Evolutionary conservation across 495 filamentous ascomycete genomes (phyloP), one percentile per base, ranked within the genome.

Genomic region (Thermothielavioides terrestris): DNA sequence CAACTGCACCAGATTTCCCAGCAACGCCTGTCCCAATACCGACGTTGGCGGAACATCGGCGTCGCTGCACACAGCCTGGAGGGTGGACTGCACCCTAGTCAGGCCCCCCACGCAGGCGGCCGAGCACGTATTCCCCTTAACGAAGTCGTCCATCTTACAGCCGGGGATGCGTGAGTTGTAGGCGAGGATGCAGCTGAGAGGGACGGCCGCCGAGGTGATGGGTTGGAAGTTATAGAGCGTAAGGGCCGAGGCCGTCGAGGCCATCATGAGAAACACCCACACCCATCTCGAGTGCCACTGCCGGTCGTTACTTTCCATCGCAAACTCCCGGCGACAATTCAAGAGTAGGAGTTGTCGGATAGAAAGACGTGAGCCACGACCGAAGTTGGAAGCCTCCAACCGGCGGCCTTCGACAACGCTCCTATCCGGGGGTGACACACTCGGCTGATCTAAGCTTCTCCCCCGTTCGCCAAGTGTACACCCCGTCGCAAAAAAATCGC

Each of bases 71-170:
- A 56, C 65, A 12, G 46, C 35, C 23, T 60, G 41, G 28, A 73
- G 25, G 9, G 48, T 53, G 7, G 43, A 31, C 50, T 63, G 52
- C 17, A 55, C 41, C 20, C 52, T 37, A 15, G 44, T 18, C 14
- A 73, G 25, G n/a, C 66, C 67, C 11, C 52, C 38, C 11, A 64
- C 60, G 47, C 70, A 73, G 6, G 49, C 45, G 5, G 44, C 15
- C 32, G 70, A 71, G 52, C 70, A 74, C 22, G 56, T 54, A 15
- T 18, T 54, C 26, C 60, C 65, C 10, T 41, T 17, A 4, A 32
- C 47, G 49, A 74, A 74, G 49, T 74, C 70, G 20, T 21, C 50
- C 15, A 43, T 54, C 6, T 51, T 45, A 55, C 70, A 74, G 38
- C 61, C 58, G 6, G 46, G 17, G 27, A 74, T 66, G 0, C 49